Percentiles rank a stretch among this genome's conserved stretches.
These are phyloP conservation scores for Otatea glauca DNA, from an alignment of 176 grass and related monocot genomes.

Conservation along the genomic window DNA sequence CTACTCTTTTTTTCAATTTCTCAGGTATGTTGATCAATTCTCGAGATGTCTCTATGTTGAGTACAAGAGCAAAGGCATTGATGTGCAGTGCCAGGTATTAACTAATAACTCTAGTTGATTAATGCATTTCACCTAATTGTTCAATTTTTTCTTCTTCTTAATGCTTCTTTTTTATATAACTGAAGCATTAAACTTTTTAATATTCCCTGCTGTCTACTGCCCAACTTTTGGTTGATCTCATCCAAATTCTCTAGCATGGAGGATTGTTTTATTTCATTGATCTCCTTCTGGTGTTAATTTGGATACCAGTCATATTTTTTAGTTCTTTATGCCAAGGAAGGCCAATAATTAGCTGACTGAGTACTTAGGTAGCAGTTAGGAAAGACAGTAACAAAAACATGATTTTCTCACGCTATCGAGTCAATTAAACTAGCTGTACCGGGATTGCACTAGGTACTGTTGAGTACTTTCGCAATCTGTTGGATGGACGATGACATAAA, in stretches of 20 bases:
- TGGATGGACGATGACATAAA: neutral
- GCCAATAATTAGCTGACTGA: neutral
- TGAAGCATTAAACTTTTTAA: neutral
- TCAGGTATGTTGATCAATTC: conserved; percentile 73
- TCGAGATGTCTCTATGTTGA: conserved; percentile 70
- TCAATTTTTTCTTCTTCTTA: neutral
- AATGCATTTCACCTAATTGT: neutral
- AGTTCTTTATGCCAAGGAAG: neutral
- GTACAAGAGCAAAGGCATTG: conserved; percentile 78
- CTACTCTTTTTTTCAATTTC: neutral
- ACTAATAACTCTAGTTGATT: neutral
- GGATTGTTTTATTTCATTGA: neutral
- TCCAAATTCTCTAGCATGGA: neutral
- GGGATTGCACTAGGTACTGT: too few species aligned
- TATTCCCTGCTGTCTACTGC: too few species aligned
- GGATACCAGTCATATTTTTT: neutral
- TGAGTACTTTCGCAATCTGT: neutral
- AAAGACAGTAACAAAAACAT: neutral
- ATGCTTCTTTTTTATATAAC: neutral
- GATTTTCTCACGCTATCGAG: neutral
- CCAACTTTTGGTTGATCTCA: neutral
- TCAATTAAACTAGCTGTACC: too few species aligned
- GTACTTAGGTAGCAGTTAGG: neutral
- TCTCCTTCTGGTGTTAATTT: neutral
- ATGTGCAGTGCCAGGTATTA: conserved; percentile 83